A percentile compares a stretch with the other conserved stretches of the same genome.
Evolutionary conservation across 371 early-diverging fungal species (phyloP).

Genomic region (Cokeromyces recurvatus): DNA sequence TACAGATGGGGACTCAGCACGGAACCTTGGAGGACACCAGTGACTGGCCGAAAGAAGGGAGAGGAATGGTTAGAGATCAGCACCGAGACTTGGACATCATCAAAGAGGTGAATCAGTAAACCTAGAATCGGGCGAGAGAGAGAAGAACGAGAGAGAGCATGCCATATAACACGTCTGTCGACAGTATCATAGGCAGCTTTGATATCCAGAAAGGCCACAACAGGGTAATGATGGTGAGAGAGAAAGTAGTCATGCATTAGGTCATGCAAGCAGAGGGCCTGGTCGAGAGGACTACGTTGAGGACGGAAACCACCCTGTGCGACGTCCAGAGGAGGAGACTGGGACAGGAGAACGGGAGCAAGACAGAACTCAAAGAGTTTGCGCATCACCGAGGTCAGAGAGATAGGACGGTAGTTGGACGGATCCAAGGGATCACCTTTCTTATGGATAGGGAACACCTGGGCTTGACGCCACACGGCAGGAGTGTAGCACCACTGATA

Average conservation of each 20-base stretch:
- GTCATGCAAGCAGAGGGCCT: constrained; percentile 23
- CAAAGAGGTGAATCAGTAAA: constrained; percentile 16
- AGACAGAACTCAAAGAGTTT: constrained; percentile 16
- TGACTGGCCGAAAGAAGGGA: constrained; percentile 7
- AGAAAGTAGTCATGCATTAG: constrained; percentile 4
- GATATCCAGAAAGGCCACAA: constrained; percentile 24
- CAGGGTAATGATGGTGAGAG: background rate
- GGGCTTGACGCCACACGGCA: constrained; percentile 16
- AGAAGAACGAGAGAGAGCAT: background rate
- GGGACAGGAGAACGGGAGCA: background rate
- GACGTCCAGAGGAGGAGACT: constrained; percentile 12
- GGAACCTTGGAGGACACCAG: constrained; percentile 28
- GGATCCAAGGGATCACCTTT: constrained; percentile 15
- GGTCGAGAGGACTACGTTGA: constrained; percentile 22
- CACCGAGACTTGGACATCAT: constrained; percentile 12
- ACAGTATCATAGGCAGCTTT: constrained; percentile 30
- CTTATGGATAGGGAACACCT: constrained; percentile 18
- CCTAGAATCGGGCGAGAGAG: constrained; percentile 1
- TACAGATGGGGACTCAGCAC: constrained; percentile 21
- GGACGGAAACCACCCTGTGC: constrained; percentile 32
- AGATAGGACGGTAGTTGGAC: constrained; percentile 18
- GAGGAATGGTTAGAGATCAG: constrained; percentile 8
- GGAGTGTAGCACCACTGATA: constrained; percentile 21
- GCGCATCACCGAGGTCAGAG: constrained; percentile 17
- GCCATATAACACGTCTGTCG: constrained; percentile 17